Base-by-base conservation (phyloP, 306 rosid genomes). In the Vigna unguiculata region DNA sequence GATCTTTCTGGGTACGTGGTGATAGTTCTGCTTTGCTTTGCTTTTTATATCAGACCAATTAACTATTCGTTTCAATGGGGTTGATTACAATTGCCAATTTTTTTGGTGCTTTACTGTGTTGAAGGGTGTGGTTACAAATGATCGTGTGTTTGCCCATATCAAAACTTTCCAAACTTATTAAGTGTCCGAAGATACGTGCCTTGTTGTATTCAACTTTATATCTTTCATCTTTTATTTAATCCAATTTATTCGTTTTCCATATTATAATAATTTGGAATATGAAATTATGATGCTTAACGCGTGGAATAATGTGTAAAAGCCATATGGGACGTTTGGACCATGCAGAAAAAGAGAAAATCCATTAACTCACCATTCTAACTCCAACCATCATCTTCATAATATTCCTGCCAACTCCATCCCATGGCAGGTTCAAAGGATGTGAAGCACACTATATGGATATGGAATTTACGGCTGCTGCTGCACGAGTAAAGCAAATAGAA, bases 131-230 rank as follows among this genome's bases (percentile, higher is more conserved):
- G n/a, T n/a, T n/a, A n/a, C n/a, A n/a, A n/a, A n/a, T n/a, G n/a
- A n/a, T n/a, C n/a, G n/a, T n/a, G n/a, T 59, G 51, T 25, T 60
- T 60, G 57, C 62, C 83, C 71, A 16, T 68, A 74, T 73, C 43
- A 81, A 55, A 72, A 73, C 28, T 60, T 82, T 63, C 71, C 43
- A 30, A 66, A 79, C 63, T 51, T 64, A 73, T 48, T 62, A 87
- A 74, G 88, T 83, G 83, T 77, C 85, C 85, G 40, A 77, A 69
- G 82, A 79, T 66, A 68, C 71, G 79, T 72, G 87, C 78, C 76
- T 68, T 40, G 89, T 81, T 81, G 86, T 85, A 76, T 62, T 63
- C 88, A 73, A 75, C 78, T 71, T 72, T 65, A 69, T 11, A 61
- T 62, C 47, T 17, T 70, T 75, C 65, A 75, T 62, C 43, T 55